These are phyloP conservation scores for Nicotiana attenuata DNA, from an alignment of 257 asterid species.

Conservation along the genomic window DNA sequence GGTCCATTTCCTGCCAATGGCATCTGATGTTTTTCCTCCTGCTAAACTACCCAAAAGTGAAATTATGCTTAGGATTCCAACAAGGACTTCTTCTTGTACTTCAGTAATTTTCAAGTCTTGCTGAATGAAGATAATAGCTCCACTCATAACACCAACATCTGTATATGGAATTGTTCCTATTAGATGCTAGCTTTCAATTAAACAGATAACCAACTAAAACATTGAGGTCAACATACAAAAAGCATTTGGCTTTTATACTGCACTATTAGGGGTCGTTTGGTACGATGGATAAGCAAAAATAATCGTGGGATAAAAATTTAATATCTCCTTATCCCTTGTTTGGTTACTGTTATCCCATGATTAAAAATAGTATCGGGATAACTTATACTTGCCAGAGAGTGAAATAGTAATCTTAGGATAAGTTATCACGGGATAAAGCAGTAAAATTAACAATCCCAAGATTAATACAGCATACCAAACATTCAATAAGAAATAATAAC, in stretches of 20 bases:
- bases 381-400: too few relatives aligned
- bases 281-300: too few relatives aligned
- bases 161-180: constrained; percentile 4
- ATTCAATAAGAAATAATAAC: too few relatives aligned
- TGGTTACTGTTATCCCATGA: too few relatives aligned
- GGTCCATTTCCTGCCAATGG: constrained; percentile 65
- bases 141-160: constrained; percentile 84
- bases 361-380: too few relatives aligned
- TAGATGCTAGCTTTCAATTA: neutral
- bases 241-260: neutral
- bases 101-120: constrained; percentile 53
- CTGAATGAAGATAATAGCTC: constrained; percentile 57
- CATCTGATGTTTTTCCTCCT: constrained; percentile 62
- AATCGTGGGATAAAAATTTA: too few relatives aligned
- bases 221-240: neutral
- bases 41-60: constrained; percentile 58
- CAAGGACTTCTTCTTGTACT: constrained; percentile 51
- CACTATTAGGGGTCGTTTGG: neutral
- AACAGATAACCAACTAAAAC: neutral
- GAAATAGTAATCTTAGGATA: too few relatives aligned
- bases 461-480: too few relatives aligned
- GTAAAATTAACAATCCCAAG: too few relatives aligned
- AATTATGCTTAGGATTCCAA: constrained; percentile 55
- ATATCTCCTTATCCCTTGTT: too few relatives aligned
- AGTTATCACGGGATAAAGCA: too few relatives aligned